Evolutionary conservation across 176 grass and related monocot genomes (phyloP), one percentile per base, ranked within the genome.

Genomic region (Oryza australiensis): DNA sequence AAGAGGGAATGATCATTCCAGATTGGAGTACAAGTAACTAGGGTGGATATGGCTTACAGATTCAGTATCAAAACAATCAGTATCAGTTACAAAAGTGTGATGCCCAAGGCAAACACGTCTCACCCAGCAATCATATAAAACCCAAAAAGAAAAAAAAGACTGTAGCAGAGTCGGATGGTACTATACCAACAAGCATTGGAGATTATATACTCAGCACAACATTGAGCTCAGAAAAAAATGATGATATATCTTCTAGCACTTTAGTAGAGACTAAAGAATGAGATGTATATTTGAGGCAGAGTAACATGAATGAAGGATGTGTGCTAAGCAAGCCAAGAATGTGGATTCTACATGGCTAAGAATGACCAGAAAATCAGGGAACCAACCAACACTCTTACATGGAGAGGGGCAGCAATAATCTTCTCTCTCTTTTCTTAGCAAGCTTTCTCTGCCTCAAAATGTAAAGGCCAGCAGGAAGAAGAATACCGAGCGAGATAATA

Each of bases 361-460:
- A 88, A 78, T 7, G 38, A 45, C 64, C 73, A 65, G 63, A 89
- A 74, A 89, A 79, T 66, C 38, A 72, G 46, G 76, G 37, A 88
- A 82, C 64, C 80, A 89, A 89, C 69, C 41, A 79, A 73, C 66
- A 89, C 38, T 37, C 40, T 95, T 90, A 98, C 95, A 95, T 93
- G 26, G 95, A 98, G 62, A 98, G 84, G 84, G 95, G 95, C 75
- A 98, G 80, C 85, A 95, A 86, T 62, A 95, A 68, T 82, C 88
- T 95, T 89, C 90, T 89, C 85, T 98, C 95, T 82, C 90, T 93
- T 83, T 95, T 98, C 88, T 84, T 98, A 69, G 95, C 86, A 5
- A 95, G 85, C 88, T 91, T 93, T 80, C 92, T 95, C 70, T 91
- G 88, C 91, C 92, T 89, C 82, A 88, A 91, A 88, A 98, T 89